phyloP scores from a whole-genome alignment of 371 early-diverging fungal species.

The Scutellospora calospora region DNA sequence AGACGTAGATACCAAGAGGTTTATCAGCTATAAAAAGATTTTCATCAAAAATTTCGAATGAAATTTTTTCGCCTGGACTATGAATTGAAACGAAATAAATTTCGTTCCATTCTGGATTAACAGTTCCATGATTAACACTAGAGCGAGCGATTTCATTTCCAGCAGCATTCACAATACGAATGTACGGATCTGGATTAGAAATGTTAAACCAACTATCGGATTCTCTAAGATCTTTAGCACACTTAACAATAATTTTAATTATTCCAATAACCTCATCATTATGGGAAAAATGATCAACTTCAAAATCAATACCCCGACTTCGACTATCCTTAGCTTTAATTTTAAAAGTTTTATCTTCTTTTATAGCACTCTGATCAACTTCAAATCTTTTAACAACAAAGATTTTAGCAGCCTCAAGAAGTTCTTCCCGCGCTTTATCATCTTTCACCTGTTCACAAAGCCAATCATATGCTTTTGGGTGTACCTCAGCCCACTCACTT shows the following conservation, averaged over 20 bases:
- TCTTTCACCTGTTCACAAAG: slow-evolving; percentile 18
- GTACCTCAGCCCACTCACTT: slow-evolving; percentile 25
- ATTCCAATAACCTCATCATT: slow-evolving; percentile 20
- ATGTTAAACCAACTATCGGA: neutral
- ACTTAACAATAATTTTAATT: neutral
- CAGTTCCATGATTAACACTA: neutral
- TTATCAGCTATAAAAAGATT: slow-evolving; percentile 25
- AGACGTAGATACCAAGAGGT: slow-evolving; percentile 8
- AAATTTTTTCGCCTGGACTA: slow-evolving; percentile 8
- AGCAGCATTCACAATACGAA: slow-evolving; percentile 13
- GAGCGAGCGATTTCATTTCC: slow-evolving; percentile 28
- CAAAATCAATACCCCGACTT: neutral
- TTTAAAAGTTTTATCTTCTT: slow-evolving; percentile 28
- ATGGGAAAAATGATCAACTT: neutral
- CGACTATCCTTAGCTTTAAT: too few species aligned
- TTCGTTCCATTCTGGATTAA: slow-evolving; percentile 26
- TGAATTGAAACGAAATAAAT: slow-evolving; percentile 30
- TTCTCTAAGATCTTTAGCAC: slow-evolving; percentile 15
- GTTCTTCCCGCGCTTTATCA: slow-evolving; percentile 1
- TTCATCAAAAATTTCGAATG: slow-evolving; percentile 27
- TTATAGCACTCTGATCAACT: neutral
- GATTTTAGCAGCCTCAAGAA: slow-evolving; percentile 27
- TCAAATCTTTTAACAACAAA: slow-evolving; percentile 31
- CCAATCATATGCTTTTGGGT: slow-evolving; percentile 14
- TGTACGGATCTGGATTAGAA: slow-evolving; percentile 33